Conservation (phyloP, 2,329 filamentous ascomycete genomes). For the Xylaria sp. region DNA sequence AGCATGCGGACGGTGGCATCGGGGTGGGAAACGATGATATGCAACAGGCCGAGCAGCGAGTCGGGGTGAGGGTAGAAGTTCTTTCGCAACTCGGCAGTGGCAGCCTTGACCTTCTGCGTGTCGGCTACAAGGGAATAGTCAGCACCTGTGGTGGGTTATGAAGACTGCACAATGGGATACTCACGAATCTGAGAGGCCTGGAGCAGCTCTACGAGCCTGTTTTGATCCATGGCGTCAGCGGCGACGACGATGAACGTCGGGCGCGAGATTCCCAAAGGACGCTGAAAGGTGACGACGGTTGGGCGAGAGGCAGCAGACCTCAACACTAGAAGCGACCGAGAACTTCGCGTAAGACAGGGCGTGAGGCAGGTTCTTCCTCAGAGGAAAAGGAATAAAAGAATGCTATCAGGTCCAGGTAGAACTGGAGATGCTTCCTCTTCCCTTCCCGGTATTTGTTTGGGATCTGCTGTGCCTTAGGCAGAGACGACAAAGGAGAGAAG, state of each 20-base stretch:
- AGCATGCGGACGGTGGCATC: constrained; percentile 78
- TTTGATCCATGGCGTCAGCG: constrained; percentile 69
- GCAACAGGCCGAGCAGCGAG: constrained; percentile 82
- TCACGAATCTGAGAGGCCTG: constrained; percentile 85
- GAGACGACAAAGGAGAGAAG: too few species aligned
- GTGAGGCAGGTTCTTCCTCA: too few species aligned
- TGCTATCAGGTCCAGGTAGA: too few species aligned
- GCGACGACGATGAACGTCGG: background rate
- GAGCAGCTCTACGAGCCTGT: constrained; percentile 83
- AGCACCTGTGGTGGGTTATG: constrained; percentile 30
- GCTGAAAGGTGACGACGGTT: too few species aligned
- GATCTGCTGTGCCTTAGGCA: too few species aligned
- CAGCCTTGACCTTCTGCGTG: constrained; percentile 85
- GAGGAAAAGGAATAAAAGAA: too few species aligned
- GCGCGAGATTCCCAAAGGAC: background rate
- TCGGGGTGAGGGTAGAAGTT: constrained; percentile 88
- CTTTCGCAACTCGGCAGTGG: constrained; percentile 87
- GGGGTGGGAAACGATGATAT: constrained; percentile 81
- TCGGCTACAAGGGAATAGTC: constrained; percentile 64
- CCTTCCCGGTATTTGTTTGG: too few species aligned
- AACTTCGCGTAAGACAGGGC: too few species aligned
- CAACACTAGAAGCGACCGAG: too few species aligned
- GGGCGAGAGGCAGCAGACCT: too few species aligned
- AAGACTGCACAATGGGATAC: constrained; percentile 40
- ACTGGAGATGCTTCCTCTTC: too few species aligned